Percentiles rank a stretch among this genome's conserved stretches.
Conservation (phyloP, 495 filamentous ascomycete genomes). For the Parathielavia hyrcaniae region DNA sequence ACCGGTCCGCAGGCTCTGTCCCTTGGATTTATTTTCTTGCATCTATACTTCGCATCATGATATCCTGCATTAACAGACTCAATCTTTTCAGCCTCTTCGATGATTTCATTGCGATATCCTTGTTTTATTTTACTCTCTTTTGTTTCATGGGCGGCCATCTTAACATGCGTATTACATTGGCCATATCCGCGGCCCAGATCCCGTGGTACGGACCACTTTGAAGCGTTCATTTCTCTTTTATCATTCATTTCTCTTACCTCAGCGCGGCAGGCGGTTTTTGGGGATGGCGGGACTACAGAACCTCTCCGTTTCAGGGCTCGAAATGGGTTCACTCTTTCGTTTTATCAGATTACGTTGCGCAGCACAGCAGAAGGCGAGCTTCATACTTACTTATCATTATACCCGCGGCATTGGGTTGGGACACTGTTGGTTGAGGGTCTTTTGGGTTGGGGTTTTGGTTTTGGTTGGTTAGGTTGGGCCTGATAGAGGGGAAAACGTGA, state of each 20-base stretch:
- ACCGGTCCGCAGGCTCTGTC: neutral
- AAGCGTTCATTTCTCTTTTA: too few relatives aligned
- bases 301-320: too few relatives aligned
- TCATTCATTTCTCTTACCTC: too few relatives aligned
- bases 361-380: neutral
- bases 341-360: neutral
- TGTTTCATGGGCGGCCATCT: neutral
- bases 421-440: too few relatives aligned
- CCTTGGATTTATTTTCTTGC: neutral
- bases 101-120: neutral
- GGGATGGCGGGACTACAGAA: too few relatives aligned
- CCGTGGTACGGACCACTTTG: too few relatives aligned
- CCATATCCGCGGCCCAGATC: neutral
- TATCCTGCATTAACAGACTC: conserved; percentile 15
- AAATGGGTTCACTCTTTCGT: neutral
- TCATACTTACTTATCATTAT: neutral
- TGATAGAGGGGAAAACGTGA: neutral
- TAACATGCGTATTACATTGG: neutral
- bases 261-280: too few relatives aligned
- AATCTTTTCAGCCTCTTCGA: neutral
- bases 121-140: neutral
- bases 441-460: neutral
- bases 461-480: neutral
- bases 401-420: neutral
- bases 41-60: conserved; percentile 3